Conservation (phyloP, 192 early-diverging fungal species). For the Backusella psychrophila region DNA sequence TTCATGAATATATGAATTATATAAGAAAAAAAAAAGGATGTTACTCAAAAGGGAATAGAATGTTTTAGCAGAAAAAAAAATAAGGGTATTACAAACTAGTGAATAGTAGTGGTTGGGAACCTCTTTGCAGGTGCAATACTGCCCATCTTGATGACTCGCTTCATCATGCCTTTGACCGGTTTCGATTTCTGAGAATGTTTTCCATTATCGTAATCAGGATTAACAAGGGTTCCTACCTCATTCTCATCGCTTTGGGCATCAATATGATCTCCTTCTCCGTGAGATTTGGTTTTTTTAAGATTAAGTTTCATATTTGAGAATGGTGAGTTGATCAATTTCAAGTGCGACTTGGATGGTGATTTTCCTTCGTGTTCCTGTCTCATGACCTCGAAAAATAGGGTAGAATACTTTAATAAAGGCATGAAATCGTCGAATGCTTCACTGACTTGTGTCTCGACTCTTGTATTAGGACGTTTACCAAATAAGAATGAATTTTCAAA, state of each 20-base stretch:
- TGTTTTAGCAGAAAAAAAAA: background rate
- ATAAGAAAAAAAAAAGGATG: background rate
- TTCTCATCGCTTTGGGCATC: background rate
- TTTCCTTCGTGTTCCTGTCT: background rate
- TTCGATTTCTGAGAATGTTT: background rate
- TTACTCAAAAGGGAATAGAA: background rate
- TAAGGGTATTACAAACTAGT: constrained; percentile 4
- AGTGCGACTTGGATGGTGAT: background rate
- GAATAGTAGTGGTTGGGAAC: constrained; percentile 3
- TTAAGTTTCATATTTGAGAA: constrained; percentile 10
- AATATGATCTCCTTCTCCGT: background rate
- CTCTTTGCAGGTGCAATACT: background rate
- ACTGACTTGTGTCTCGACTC: background rate
- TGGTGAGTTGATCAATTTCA: constrained; percentile 12
- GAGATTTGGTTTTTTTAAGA: constrained; percentile 8
- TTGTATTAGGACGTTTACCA: background rate
- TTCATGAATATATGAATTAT: background rate
- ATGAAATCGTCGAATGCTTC: constrained; percentile 12
- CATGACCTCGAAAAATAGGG: background rate
- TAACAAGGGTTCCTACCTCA: background rate
- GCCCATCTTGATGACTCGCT: constrained; percentile 18
- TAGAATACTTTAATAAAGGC: background rate
- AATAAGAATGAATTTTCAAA: constrained; percentile 9
- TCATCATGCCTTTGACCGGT: constrained; percentile 11
- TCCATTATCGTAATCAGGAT: background rate